Evolutionary conservation across 108 stramenopile species (phyloP).

Genomic region (Chaetoceros muelleri): DNA sequence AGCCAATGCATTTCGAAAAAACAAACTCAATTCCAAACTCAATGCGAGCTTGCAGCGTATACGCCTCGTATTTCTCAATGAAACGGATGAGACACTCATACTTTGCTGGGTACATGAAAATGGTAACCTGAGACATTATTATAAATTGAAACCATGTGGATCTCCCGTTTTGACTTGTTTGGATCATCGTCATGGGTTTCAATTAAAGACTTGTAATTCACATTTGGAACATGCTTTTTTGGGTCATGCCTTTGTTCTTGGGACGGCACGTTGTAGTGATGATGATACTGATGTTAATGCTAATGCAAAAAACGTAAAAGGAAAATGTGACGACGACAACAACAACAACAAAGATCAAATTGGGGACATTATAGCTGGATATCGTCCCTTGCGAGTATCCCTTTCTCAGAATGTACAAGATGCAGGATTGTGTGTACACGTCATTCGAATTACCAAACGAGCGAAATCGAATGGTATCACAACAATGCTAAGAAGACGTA

Average conservation of each 20-base stretch:
- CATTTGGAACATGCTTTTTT: slow-evolving; percentile 46
- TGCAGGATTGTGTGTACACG: slow-evolving; percentile 2
- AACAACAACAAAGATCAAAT: slow-evolving; percentile 4
- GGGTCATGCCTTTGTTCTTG: slow-evolving; percentile 68
- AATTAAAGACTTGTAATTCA: slow-evolving; percentile 12
- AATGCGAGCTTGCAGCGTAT: not conserved
- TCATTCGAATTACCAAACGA: not conserved
- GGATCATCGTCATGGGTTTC: not conserved
- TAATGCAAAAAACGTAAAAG: no score
- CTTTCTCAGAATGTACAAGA: slow-evolving; percentile 1
- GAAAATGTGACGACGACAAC: no score
- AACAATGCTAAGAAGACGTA: slow-evolving; percentile 1
- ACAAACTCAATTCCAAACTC: not conserved
- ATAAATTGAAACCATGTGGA: slow-evolving; percentile 11
- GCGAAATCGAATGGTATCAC: not conserved
- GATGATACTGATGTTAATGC: slow-evolving; percentile 11
- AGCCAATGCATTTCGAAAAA: not conserved
- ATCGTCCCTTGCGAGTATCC: slow-evolving; percentile 11
- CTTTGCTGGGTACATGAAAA: slow-evolving; percentile 32
- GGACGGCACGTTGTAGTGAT: slow-evolving; percentile 18
- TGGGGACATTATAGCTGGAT: slow-evolving; percentile 11
- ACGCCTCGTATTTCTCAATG: slow-evolving; percentile 29
- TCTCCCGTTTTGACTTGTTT: not conserved
- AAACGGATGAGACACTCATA: slow-evolving; percentile 16
- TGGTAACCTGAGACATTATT: slow-evolving; percentile 28